A percentile compares a stretch with the other conserved stretches of the same genome.
Evolutionary conservation across 768 basidiomycete genomes (phyloP).

Genomic region (Trametes meyenii): DNA sequence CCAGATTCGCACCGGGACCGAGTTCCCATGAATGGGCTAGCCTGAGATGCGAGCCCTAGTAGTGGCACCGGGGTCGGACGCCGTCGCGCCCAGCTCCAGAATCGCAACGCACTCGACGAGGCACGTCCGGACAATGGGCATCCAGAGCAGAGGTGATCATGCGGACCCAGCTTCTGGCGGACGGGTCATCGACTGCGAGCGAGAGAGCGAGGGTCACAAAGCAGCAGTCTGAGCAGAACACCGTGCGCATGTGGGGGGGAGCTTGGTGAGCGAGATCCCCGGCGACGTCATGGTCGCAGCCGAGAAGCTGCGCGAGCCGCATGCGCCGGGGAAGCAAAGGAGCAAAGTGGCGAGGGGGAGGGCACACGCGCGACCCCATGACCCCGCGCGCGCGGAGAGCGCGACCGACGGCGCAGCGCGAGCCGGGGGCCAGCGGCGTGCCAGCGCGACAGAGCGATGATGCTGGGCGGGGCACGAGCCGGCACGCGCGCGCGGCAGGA

Average conservation of each 20-base stretch:
- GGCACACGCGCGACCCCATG: constrained; percentile 21
- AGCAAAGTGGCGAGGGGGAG: not conserved
- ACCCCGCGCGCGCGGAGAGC: constrained; percentile 4
- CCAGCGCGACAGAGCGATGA: constrained; percentile 16
- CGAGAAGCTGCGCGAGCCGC: constrained; percentile 10
- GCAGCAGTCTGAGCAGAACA: too few species aligned
- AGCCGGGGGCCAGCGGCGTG: not conserved
- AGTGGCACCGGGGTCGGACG: constrained; percentile 7
- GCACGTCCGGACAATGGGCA: not conserved
- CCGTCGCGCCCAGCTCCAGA: not conserved
- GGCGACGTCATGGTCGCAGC: constrained; percentile 7
- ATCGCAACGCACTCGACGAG: not conserved
- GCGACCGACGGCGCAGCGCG: constrained; percentile 16
- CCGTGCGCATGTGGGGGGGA: not conserved
- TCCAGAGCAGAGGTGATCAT: not conserved
- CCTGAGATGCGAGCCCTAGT: constrained; percentile 7
- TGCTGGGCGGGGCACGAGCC: constrained; percentile 9
- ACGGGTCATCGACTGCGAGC: not conserved
- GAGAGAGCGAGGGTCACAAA: not conserved
- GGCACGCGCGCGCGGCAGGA: constrained; percentile 7
- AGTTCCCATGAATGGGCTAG: constrained; percentile 14
- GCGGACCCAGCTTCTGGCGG: not conserved
- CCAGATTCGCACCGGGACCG: constrained; percentile 3
- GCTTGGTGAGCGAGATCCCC: constrained; percentile 1
- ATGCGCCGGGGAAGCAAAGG: constrained; percentile 8